These are phyloP conservation scores for Tricholoma saponaceum DNA, from an alignment of 768 basidiomycete species.

Conservation along the genomic window DNA sequence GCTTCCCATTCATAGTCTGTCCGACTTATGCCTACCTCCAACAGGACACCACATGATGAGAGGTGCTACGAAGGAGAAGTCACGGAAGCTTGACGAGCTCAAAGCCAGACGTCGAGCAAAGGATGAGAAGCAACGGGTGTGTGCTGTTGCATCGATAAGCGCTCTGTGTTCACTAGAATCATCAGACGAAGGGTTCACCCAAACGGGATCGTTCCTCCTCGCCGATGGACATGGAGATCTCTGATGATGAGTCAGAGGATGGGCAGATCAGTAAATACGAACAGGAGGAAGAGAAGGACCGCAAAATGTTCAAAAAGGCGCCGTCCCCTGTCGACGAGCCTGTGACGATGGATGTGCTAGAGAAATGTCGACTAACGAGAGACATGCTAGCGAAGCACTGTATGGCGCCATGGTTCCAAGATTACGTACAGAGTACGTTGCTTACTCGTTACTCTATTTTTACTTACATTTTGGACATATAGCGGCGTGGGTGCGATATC, in stretches of 20 bases:
- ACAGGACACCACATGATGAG: slow-evolving; percentile 71
- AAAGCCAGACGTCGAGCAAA: slow-evolving; percentile 86
- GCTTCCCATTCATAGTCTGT: neutral
- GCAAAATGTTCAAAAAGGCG: slow-evolving; percentile 43
- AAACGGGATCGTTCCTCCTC: slow-evolving; percentile 73
- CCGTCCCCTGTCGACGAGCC: slow-evolving; percentile 44
- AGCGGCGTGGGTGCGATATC: slow-evolving; percentile 87
- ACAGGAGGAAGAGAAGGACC: slow-evolving; percentile 66
- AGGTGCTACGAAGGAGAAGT: slow-evolving; percentile 79
- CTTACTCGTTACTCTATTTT: slow-evolving; percentile 2
- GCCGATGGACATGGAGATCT: slow-evolving; percentile 83
- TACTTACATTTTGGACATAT: neutral
- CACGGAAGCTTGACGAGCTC: slow-evolving; percentile 74
- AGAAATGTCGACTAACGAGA: slow-evolving; percentile 60
- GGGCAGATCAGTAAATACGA: slow-evolving; percentile 73
- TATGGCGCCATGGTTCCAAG: slow-evolving; percentile 80
- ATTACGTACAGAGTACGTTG: slow-evolving; percentile 68
- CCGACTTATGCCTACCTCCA: slow-evolving; percentile 4
- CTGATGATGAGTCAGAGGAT: slow-evolving; percentile 83
- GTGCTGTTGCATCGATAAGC: slow-evolving; percentile 15
- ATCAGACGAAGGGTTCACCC: slow-evolving; percentile 51
- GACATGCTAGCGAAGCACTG: slow-evolving; percentile 68
- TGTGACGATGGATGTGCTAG: slow-evolving; percentile 53
- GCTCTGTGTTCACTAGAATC: neutral
- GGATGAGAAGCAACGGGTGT: slow-evolving; percentile 81